These are phyloP conservation scores for Neurospora africana DNA, from an alignment of 495 filamentous ascomycete genomes.

Conservation along the genomic window DNA sequence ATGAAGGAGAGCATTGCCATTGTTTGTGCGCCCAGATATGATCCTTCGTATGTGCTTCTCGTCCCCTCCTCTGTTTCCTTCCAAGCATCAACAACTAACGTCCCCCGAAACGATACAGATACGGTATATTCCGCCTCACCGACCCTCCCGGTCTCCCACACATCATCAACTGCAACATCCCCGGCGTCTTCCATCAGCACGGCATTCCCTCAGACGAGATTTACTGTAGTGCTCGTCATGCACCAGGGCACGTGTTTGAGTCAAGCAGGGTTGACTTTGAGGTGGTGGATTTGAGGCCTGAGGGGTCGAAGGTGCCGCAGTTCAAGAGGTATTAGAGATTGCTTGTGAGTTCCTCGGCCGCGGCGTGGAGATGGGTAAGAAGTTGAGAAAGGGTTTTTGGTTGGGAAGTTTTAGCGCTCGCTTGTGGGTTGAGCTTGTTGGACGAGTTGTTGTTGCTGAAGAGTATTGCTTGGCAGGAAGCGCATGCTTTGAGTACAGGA, in stretches of 20 bases:
- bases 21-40: constrained; percentile 79
- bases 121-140: constrained; percentile 86
- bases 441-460: neutral
- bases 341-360: neutral
- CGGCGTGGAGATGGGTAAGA: neutral
- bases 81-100: neutral
- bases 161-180: constrained; percentile 63
- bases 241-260: constrained; percentile 79
- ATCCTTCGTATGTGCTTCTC: constrained; percentile 52
- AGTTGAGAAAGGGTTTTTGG: neutral
- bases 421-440: neutral
- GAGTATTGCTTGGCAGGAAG: no score
- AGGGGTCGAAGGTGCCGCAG: neutral
- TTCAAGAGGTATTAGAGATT: neutral
- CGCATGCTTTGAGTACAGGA: neutral
- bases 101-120: constrained; percentile 36
- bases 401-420: neutral
- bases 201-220: constrained; percentile 42
- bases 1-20: constrained; percentile 92
- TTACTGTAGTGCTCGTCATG: constrained; percentile 71
- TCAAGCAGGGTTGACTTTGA: constrained; percentile 14
- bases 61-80: neutral
- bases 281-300: constrained; percentile 15
- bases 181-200: constrained; percentile 69
- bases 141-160: constrained; percentile 80